Percentiles rank a stretch among this genome's conserved stretches.
phyloP scores from a whole-genome alignment of 1,139 yeast species.

The Taphrina populina region DNA sequence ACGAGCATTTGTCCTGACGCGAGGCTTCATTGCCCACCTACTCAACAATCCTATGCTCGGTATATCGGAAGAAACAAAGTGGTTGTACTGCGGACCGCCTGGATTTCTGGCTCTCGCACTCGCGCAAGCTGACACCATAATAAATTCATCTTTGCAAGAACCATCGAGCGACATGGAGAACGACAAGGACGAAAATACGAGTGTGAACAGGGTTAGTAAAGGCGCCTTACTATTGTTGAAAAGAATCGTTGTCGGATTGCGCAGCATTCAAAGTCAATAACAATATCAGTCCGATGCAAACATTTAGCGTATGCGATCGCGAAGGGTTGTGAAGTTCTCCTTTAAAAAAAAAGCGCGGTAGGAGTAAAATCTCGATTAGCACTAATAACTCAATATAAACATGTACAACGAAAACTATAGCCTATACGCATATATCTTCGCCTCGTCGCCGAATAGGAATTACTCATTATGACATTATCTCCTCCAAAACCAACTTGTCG shows the following conservation, averaged over 20 bases:
- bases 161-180: no score
- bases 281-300: background rate
- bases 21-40: slow-evolving; percentile 37
- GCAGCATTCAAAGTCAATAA: slow-evolving; percentile 1
- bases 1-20: slow-evolving; percentile 37
- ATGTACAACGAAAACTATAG: no score
- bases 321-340: no score
- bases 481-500: slow-evolving; percentile 14
- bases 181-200: background rate
- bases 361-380: no score
- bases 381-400: no score
- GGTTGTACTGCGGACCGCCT: slow-evolving; percentile 27
- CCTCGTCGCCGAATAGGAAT: no score
- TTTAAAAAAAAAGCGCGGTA: no score
- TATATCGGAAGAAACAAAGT: slow-evolving; percentile 33
- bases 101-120: slow-evolving; percentile 1
- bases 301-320: no score
- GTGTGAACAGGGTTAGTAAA: background rate
- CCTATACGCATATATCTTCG: no score
- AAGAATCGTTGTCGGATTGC: slow-evolving; percentile 9
- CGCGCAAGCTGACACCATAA: slow-evolving; percentile 1
- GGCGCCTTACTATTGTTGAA: slow-evolving; percentile 4
- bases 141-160: background rate
- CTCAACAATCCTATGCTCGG: slow-evolving; percentile 34
- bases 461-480: background rate